A percentile compares a stretch with the other conserved stretches of the same genome.
Conservation (phyloP, 305 asterid species). For the Ajuga reptans region DNA sequence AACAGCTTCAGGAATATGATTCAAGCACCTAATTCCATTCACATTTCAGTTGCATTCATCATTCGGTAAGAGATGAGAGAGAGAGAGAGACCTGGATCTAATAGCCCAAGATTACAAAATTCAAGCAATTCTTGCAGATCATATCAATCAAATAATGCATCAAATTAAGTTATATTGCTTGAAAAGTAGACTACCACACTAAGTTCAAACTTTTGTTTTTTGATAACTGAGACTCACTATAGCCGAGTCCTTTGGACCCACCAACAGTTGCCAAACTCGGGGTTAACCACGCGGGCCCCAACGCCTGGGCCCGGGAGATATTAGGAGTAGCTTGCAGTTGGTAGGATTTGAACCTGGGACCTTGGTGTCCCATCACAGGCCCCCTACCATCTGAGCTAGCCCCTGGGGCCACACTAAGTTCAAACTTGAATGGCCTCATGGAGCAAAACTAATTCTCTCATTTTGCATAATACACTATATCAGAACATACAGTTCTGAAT, state of each 20-base stretch:
- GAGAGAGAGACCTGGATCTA: slow-evolving; percentile 12
- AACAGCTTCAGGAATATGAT: slow-evolving; percentile 90
- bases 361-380: too few species aligned
- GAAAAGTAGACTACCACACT: slow-evolving; percentile 13
- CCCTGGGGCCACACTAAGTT: too few species aligned
- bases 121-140: slow-evolving; percentile 10
- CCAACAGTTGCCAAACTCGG: too few species aligned
- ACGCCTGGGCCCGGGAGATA: too few species aligned
- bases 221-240: too few species aligned
- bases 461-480: not conserved
- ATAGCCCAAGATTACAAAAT: not conserved
- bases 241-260: too few species aligned
- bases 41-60: slow-evolving; percentile 22
- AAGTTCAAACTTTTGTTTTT: too few species aligned
- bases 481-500: slow-evolving; percentile 17
- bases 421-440: slow-evolving; percentile 7
- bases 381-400: too few species aligned
- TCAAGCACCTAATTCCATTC: slow-evolving; percentile 67
- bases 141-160: slow-evolving; percentile 8
- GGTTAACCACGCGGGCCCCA: too few species aligned
- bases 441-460: slow-evolving; percentile 15
- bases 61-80: slow-evolving; percentile 13
- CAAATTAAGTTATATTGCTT: slow-evolving; percentile 6
- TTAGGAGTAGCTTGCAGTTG: too few species aligned
- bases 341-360: too few species aligned